Evolutionary conservation across 306 rosid genomes (phyloP).

Genomic region (Inga laurina): DNA sequence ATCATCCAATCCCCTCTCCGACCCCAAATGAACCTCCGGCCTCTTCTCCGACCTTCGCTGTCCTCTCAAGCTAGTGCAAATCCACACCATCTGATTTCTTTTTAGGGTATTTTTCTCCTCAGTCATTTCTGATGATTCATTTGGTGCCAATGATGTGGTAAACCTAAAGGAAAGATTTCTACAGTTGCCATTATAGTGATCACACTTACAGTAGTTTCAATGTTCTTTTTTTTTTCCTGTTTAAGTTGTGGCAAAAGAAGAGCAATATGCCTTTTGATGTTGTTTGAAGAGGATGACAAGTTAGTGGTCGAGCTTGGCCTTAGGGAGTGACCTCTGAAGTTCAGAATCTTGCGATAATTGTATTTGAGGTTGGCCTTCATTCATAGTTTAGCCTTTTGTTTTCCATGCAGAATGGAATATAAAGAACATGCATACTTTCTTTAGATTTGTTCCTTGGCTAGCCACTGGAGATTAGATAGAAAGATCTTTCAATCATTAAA

Average conservation of each 20-base stretch:
- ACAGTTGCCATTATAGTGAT: constrained; percentile 41
- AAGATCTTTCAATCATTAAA: too few relatives aligned
- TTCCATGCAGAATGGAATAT: background rate
- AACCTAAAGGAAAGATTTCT: constrained; percentile 39
- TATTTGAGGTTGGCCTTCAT: constrained; percentile 44
- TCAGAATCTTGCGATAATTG: constrained; percentile 24
- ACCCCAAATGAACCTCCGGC: too few relatives aligned
- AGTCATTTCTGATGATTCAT: constrained; percentile 56
- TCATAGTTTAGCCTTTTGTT: background rate
- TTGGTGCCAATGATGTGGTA: constrained; percentile 37
- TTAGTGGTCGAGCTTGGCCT: constrained; percentile 88
- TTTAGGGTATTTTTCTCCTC: constrained; percentile 15
- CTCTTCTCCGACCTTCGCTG: too few relatives aligned
- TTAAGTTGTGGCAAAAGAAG: constrained; percentile 77
- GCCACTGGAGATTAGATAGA: too few relatives aligned
- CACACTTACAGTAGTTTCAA: constrained; percentile 39
- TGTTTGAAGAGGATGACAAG: constrained; percentile 88
- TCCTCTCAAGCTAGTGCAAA: background rate
- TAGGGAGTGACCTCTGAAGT: constrained; percentile 43
- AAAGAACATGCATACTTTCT: background rate
- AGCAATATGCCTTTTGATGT: constrained; percentile 74
- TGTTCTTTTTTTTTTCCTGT: constrained; percentile 51
- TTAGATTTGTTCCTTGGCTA: too few relatives aligned
- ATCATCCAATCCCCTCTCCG: too few relatives aligned
- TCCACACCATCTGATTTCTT: background rate